A percentile compares a stretch with the other conserved stretches of the same genome.
phyloP scores from a whole-genome alignment of 139 green algal genomes.

The Chlamydomonas asymmetrica region DNA sequence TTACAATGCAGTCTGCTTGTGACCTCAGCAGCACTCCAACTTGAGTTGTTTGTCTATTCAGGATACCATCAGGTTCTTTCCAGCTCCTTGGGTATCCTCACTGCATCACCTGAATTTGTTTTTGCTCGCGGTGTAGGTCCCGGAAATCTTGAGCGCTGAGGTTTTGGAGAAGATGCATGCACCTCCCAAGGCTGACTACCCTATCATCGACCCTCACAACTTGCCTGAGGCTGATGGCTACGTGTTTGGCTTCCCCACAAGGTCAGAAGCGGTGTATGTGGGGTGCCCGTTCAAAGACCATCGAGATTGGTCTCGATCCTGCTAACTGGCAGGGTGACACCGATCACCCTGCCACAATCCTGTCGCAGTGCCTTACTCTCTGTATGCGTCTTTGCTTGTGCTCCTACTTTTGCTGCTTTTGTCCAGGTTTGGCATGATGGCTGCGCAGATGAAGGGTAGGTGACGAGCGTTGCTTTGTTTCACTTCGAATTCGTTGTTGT shows the following conservation, averaged over 20 bases:
- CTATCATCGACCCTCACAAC: slow-evolving; percentile 53
- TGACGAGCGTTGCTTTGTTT: no score
- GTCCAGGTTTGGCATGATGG: slow-evolving; percentile 72
- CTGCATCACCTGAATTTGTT: not conserved
- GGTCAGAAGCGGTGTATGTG: slow-evolving; percentile 17
- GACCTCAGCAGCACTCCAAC: not conserved
- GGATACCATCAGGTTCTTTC: not conserved
- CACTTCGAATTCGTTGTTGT: no score
- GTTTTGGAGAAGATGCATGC: slow-evolving; percentile 81
- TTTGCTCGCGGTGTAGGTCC: slow-evolving; percentile 44
- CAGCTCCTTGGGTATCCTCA: not conserved
- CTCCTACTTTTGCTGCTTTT: not conserved
- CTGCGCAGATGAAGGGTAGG: slow-evolving; percentile 69
- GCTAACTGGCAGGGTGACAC: not conserved
- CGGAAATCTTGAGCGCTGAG: slow-evolving; percentile 63
- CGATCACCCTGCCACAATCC: not conserved
- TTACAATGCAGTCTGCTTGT: not conserved
- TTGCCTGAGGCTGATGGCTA: slow-evolving; percentile 71
- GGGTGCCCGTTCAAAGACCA: not conserved
- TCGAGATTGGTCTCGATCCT: not conserved
- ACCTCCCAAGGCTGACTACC: slow-evolving; percentile 62
- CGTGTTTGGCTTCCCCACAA: slow-evolving; percentile 81
- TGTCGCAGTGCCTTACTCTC: not conserved
- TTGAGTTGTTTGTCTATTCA: not conserved
- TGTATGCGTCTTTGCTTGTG: not conserved